Evolutionary conservation across 345 rosid species (phyloP), one percentile per base, ranked within the genome.

Genomic region (Diplotaxis tenuifolia): DNA sequence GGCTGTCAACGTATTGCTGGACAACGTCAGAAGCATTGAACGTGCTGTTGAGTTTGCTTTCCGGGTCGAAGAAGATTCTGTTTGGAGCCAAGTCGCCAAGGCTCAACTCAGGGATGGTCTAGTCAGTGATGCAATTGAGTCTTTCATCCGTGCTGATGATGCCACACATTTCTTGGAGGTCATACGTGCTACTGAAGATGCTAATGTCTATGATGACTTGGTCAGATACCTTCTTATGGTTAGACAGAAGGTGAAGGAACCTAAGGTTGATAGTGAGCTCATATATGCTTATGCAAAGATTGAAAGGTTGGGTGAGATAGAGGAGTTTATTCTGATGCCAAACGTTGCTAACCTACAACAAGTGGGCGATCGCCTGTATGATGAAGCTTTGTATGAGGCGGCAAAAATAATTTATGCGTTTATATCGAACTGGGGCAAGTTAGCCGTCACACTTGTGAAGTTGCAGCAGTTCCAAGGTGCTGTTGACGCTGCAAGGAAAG

Each of bases 401-500:
- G 99, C 99, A 49, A 95, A 92, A 75, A 95, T 92, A 69, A 92
- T 95, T 54, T 95, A 83, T 78, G 88, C 96, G 10, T 95, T 95
- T 79, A 87, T 87, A 82, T 92, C 99, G 5, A 95, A 95, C 82
- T 95, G 99, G 99, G 98, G 94, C 78, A 95, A 95, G 84, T 82
- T 95, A 86, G 98, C 99, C n/a, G 82, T 83, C 75, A 92, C 99
- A 5, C 91, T 95, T 64, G 98, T 95, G 76, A 92, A 86, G 87
- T 84, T 95, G 78, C 82, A 86, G 66, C 99, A 95, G 78, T 95
- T 90, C 83, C 99, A 95, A 82, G 87, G 97, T 61, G 99, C 99
- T 77, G 99, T 95, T 70, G 99, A 95, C 78, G 99, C 99, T 40
- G 98, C 99, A 76, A 83, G 99, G 67, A 95, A 95, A 82, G 99